phyloP scores from a whole-genome alignment of 768 basidiomycete genomes.

The Terana coerulea region DNA sequence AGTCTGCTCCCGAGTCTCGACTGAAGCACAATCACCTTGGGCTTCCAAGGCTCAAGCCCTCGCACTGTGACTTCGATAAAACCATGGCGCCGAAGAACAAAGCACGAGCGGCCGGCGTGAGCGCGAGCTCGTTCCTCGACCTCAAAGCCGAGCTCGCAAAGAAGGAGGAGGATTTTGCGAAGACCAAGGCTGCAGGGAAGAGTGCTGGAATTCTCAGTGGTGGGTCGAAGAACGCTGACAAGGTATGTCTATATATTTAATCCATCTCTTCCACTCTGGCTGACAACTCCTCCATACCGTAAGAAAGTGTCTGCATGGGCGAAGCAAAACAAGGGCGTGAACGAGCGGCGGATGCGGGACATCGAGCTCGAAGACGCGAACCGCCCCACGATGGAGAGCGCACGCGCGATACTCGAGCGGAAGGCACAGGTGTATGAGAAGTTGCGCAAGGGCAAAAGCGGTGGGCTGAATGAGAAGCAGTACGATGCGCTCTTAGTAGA shows the following conservation, averaged over 20 bases:
- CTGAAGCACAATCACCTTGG: no score
- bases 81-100: slow-evolving; percentile 46
- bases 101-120: slow-evolving; percentile 66
- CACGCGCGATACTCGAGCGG: slow-evolving; percentile 65
- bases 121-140: slow-evolving; percentile 75
- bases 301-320: slow-evolving; percentile 81
- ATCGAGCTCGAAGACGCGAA: slow-evolving; percentile 66
- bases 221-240: slow-evolving; percentile 63
- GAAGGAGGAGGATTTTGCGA: slow-evolving; percentile 59
- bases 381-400: slow-evolving; percentile 68
- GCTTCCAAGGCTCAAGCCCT: no score
- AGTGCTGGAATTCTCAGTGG: slow-evolving; percentile 50
- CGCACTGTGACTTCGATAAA: no score
- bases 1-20: no score
- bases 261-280: neutral
- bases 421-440: slow-evolving; percentile 83
- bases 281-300: neutral
- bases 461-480: slow-evolving; percentile 72
- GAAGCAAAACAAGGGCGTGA: slow-evolving; percentile 71
- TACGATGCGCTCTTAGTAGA: slow-evolving; percentile 72
- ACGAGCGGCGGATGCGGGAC: slow-evolving; percentile 60
- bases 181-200: slow-evolving; percentile 59
- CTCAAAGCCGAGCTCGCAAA: slow-evolving; percentile 58
- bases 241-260: slow-evolving; percentile 40
- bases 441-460: slow-evolving; percentile 70